These are phyloP conservation scores for Aeminium ludgeri DNA, from an alignment of 495 filamentous ascomycete genomes.

Conservation along the genomic window DNA sequence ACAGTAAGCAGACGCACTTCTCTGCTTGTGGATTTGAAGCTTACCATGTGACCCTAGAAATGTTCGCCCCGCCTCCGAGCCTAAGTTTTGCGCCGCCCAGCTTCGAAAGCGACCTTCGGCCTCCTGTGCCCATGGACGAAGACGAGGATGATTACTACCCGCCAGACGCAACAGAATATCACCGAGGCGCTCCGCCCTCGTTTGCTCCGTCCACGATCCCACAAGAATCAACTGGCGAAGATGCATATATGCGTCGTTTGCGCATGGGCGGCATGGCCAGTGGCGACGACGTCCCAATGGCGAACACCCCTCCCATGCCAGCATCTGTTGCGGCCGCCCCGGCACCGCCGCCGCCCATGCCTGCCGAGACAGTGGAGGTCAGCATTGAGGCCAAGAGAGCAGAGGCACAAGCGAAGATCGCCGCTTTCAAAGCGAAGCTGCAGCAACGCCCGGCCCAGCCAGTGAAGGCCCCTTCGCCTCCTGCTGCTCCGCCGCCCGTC, in stretches of 20 bases:
- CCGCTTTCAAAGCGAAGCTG: conserved; percentile 14
- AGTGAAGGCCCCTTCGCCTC: not conserved
- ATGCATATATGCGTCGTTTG: conserved; percentile 35
- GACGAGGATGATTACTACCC: conserved; percentile 12
- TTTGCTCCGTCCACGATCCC: conserved; percentile 2
- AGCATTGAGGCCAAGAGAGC: conserved; percentile 9
- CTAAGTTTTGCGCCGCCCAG: conserved; percentile 13
- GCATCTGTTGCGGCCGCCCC: conserved; percentile 2
- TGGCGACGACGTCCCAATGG: not conserved
- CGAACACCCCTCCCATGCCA: not conserved
- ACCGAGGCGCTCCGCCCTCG: not conserved
- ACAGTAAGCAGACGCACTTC: not conserved
- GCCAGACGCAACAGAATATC: not conserved
- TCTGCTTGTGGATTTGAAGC: not conserved
- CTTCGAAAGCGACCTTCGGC: conserved; percentile 4
- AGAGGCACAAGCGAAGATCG: conserved; percentile 13
- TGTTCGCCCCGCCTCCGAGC: conserved; percentile 15
- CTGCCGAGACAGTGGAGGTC: conserved; percentile 1
- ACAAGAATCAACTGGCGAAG: conserved; percentile 16
- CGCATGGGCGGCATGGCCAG: conserved; percentile 25
- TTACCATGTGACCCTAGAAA: not conserved
- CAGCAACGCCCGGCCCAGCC: too few species aligned
- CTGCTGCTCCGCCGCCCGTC: not conserved
- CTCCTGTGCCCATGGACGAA: conserved; percentile 1
- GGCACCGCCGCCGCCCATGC: conserved; percentile 9